Percentiles rank a stretch among this genome's conserved stretches.
phyloP scores from a whole-genome alignment of 2,329 filamentous ascomycete genomes.

The Dothidotthia symphoricarpi region DNA sequence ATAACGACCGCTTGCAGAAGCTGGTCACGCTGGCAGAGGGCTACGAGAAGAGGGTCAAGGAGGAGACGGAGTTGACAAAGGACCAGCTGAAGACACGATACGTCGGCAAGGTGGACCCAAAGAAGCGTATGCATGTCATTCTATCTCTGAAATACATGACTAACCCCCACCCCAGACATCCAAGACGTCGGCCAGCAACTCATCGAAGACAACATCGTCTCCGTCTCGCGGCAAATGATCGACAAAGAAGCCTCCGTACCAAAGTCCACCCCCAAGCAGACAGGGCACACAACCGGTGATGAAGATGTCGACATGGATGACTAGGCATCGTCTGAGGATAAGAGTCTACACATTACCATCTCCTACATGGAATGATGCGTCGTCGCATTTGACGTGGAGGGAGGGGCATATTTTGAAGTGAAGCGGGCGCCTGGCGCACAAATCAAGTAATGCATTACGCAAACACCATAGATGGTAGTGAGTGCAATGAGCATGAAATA shows the following conservation, averaged over 20 bases:
- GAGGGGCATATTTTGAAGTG: too few species aligned
- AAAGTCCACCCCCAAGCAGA: slow-evolving; percentile 40
- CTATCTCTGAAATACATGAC: not conserved
- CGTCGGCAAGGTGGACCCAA: slow-evolving; percentile 96
- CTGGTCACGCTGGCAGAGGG: slow-evolving; percentile 88
- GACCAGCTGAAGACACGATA: slow-evolving; percentile 98
- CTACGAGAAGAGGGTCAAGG: slow-evolving; percentile 98
- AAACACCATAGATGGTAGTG: slow-evolving; percentile 10
- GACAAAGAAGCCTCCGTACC: slow-evolving; percentile 97
- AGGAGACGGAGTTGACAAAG: slow-evolving; percentile 95
- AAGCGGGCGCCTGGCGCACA: slow-evolving; percentile 4
- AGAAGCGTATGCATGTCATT: slow-evolving; percentile 68
- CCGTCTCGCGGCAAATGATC: slow-evolving; percentile 98
- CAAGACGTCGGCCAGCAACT: slow-evolving; percentile 94
- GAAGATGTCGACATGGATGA: slow-evolving; percentile 40
- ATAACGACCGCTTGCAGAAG: slow-evolving; percentile 81
- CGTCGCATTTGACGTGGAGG: too few species aligned
- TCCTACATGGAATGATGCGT: too few species aligned
- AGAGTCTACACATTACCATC: slow-evolving; percentile 3
- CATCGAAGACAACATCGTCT: slow-evolving; percentile 99
- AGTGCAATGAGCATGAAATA: slow-evolving; percentile 16
- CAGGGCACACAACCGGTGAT: slow-evolving; percentile 25
- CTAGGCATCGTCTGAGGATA: slow-evolving; percentile 15
- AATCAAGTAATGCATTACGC: slow-evolving; percentile 1
- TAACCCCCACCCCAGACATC: slow-evolving; percentile 57